These are phyloP conservation scores for Rosa lucieae DNA, from an alignment of 306 rosid species.

Conservation along the genomic window DNA sequence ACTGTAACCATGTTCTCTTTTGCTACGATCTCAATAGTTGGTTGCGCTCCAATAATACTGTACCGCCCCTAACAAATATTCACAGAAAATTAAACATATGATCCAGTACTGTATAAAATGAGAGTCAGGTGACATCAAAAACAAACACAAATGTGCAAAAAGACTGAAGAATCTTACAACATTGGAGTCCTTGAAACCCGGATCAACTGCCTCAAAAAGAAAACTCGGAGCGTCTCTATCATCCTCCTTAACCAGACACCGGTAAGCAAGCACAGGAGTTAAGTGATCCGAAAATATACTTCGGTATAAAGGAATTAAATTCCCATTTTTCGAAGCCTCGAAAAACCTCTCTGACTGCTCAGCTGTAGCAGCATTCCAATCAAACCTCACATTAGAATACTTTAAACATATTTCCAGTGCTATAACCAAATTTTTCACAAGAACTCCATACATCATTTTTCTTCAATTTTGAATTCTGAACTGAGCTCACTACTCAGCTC, in stretches of 20 bases:
- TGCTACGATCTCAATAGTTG: constrained; percentile 87
- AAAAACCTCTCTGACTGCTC: constrained; percentile 60
- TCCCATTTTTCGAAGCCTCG: constrained; percentile 82
- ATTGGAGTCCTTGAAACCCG: constrained; percentile 63
- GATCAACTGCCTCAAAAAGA: constrained; percentile 86
- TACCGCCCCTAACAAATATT: constrained; percentile 66
- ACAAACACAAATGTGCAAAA: not conserved
- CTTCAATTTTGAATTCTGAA: not conserved
- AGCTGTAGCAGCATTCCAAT: constrained; percentile 38
- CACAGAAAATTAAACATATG: not conserved
- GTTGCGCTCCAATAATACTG: constrained; percentile 91
- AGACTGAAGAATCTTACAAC: constrained; percentile 47
- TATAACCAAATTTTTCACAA: not conserved
- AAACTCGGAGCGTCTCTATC: constrained; percentile 97
- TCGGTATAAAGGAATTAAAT: constrained; percentile 70
- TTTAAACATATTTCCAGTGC: not conserved
- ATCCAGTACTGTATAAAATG: not conserved
- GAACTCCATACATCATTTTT: not conserved
- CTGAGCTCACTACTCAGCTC: not conserved
- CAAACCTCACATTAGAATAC: not conserved
- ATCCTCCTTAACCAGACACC: constrained; percentile 94
- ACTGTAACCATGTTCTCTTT: constrained; percentile 86
- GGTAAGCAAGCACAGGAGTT: constrained; percentile 93
- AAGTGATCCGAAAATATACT: constrained; percentile 90
- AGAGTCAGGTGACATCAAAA: not conserved